Conservation (phyloP, 306 rosid species). For the Pyrus communis region DNA sequence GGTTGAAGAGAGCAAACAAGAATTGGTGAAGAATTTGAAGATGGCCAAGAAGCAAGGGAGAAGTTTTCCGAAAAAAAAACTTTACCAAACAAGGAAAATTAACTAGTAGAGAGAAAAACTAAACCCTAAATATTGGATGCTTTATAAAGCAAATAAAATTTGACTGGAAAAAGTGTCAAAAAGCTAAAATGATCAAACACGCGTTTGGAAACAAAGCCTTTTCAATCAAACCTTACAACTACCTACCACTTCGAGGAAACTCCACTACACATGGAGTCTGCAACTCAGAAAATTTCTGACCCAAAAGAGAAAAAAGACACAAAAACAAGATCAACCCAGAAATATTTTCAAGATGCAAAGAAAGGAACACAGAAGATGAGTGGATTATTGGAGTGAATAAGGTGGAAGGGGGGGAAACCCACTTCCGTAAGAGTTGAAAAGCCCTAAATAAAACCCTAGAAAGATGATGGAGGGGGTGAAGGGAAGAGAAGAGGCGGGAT, state of each 20-base stretch:
- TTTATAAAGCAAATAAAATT: conserved; percentile 14
- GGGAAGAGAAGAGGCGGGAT: not conserved
- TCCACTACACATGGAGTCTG: not conserved
- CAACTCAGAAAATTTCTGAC: not conserved
- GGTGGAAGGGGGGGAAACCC: not conserved
- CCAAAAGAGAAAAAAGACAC: not conserved
- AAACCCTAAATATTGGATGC: not conserved
- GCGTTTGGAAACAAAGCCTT: conserved; percentile 26
- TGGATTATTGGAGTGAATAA: not conserved
- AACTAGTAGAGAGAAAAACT: too few species aligned
- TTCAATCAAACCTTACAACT: not conserved
- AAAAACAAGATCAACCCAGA: not conserved
- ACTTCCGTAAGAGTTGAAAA: conserved; percentile 1
- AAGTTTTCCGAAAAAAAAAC: not conserved
- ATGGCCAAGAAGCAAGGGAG: not conserved
- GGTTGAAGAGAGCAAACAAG: not conserved
- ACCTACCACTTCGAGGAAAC: not conserved
- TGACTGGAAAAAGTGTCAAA: conserved; percentile 40
- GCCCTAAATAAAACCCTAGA: conserved; percentile 20
- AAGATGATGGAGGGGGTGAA: not conserved
- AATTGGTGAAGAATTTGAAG: not conserved
- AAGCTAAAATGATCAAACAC: conserved; percentile 12
- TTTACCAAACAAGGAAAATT: not conserved
- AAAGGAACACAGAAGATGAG: not conserved
- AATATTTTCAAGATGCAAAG: not conserved